Evolutionary conservation across 192 early-diverging fungal species (phyloP), one percentile per base, ranked within the genome.

Genomic region (Umbelopsis isabellina): DNA sequence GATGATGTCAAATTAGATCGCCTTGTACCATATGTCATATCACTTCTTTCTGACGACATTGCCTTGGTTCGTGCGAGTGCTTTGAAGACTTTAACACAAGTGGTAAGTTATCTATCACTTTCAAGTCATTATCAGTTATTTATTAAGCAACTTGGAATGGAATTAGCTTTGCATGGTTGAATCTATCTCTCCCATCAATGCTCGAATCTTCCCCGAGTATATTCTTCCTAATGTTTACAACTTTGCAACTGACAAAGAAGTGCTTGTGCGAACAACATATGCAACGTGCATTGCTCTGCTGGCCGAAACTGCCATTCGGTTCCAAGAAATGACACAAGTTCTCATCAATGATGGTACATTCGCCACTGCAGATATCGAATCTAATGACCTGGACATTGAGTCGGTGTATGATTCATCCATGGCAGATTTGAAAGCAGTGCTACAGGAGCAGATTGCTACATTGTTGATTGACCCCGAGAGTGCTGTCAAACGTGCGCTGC

Each of bases 121-220:
- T 66, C 23, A 21, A 9, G 3, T 30, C 4, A 35, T 12, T 44
- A 6, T 27, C 5, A 2, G 46, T 2, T 45, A 30, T 55, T 11
- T 46, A 20, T 50, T 13, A 22, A 20, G 11, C 23, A 45, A 22
- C n/a, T 45, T 25, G 37, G 10, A 23, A 37, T 76, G 61, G 18
- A 37, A 9, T 0, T 75, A 93, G 92, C 68, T 97, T 20, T 79
- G 83, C n/a, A 89, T 86, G 55, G 87, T 97, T 27, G 87, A 91
- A 33, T 87, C 83, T 1, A 83, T 97, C 20, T 90, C 93, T 33
- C 86, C 92, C 0, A 86, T 88, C 46, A 94, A 97, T 75, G 91
- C 90, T 44, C 89, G 88, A 16, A 90, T 98, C 12, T 98, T 97
- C 66, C 91, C 91, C 33, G 97, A 97, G 69, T 97, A 96, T 69